A percentile compares a stretch with the other conserved stretches of the same genome.
Evolutionary conservation across 2,329 filamentous ascomycete species (phyloP).

Genomic region (Colletotrichum filicis): DNA sequence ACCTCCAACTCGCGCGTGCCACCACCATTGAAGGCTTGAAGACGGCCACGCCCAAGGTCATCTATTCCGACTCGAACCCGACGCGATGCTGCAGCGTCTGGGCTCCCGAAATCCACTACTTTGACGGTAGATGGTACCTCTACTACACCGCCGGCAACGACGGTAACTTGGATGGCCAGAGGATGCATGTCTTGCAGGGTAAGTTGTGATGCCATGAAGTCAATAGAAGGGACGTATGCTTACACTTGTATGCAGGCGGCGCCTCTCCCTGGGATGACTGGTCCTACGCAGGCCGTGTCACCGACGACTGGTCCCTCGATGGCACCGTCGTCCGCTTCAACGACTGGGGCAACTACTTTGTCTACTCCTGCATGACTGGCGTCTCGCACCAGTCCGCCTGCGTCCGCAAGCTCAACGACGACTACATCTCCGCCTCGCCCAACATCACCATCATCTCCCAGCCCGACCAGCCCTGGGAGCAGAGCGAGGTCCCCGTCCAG

Average conservation of each 20-base stretch:
- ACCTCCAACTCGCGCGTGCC: constrained; percentile 65
- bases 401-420: constrained; percentile 50
- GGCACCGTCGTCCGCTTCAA: constrained; percentile 61
- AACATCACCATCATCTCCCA: constrained; percentile 59
- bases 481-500: constrained; percentile 60
- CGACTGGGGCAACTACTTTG: constrained; percentile 60
- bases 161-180: constrained; percentile 59
- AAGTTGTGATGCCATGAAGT: not conserved
- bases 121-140: constrained; percentile 62
- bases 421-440: constrained; percentile 55
- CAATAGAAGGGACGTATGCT: not conserved
- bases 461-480: constrained; percentile 63
- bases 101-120: constrained; percentile 66
- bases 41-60: constrained; percentile 59
- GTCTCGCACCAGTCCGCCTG: constrained; percentile 50
- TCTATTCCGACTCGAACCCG: constrained; percentile 60
- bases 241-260: constrained; percentile 51
- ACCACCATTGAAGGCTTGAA: constrained; percentile 66
- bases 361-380: constrained; percentile 63
- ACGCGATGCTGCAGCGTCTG: constrained; percentile 65
- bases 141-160: constrained; percentile 65
- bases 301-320: constrained; percentile 63
- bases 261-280: constrained; percentile 62
- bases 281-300: constrained; percentile 59
- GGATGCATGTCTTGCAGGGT: constrained; percentile 63